A percentile compares a stretch with the other conserved stretches of the same genome.
Conservation (phyloP, 228 moss, liverwort and hornwort species). For the Sphagnum fallax region DNA sequence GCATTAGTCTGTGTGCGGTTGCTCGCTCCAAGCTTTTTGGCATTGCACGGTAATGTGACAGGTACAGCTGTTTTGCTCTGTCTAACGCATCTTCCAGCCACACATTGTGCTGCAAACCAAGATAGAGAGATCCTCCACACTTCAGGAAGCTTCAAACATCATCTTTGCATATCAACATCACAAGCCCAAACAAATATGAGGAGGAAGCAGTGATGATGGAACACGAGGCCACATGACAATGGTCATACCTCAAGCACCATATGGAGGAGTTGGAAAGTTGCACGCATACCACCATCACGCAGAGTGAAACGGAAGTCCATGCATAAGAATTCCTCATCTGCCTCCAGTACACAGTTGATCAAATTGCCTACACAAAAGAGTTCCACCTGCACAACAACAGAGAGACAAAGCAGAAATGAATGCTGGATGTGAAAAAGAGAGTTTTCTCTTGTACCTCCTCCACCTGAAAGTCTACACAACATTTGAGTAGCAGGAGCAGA, state of each 20-base stretch:
- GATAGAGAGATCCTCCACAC: background rate
- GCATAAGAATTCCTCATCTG: slow-evolving; percentile 98
- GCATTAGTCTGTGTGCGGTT: slow-evolving; percentile 95
- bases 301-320: slow-evolving; percentile 99
- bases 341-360: slow-evolving; percentile 96
- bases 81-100: slow-evolving; percentile 99
- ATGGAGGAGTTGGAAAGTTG: slow-evolving; percentile 93
- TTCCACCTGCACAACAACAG: slow-evolving; percentile 67
- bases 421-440: background rate
- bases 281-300: slow-evolving; percentile 99
- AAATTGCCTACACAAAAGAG: slow-evolving; percentile 98
- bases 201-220: no score
- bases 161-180: background rate
- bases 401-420: background rate
- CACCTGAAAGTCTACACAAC: no score
- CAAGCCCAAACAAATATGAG: background rate
- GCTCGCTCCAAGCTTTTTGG: slow-evolving; percentile 98
- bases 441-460: no score
- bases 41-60: slow-evolving; percentile 96
- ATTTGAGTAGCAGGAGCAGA: no score
- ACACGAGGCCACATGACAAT: no score
- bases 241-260: slow-evolving; percentile 93
- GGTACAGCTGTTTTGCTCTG: slow-evolving; percentile 95
- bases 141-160: background rate
- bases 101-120: slow-evolving; percentile 74